A percentile compares a stretch with the other conserved stretches of the same genome.
phyloP scores from a whole-genome alignment of 1,139 yeast genomes.

The Taphrina pruni region DNA sequence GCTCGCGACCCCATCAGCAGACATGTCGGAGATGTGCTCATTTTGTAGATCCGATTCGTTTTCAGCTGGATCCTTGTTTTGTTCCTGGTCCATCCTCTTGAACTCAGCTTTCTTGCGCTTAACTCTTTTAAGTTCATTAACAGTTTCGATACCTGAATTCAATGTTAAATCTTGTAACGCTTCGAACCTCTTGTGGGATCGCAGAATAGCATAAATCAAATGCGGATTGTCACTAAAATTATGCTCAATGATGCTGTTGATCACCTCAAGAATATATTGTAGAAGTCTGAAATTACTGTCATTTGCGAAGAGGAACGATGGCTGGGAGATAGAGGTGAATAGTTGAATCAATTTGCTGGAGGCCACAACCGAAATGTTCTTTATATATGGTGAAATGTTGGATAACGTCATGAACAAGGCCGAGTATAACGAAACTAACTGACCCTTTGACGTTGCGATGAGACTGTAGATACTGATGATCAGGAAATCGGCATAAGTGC shows the following conservation, averaged over 20 bases:
- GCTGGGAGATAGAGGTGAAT: constrained; percentile 57
- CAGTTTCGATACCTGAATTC: constrained; percentile 46
- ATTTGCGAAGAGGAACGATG: constrained; percentile 56
- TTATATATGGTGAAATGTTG: constrained; percentile 52
- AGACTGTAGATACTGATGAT: constrained; percentile 47
- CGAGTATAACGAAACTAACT: constrained; percentile 47
- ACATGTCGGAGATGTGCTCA: background rate
- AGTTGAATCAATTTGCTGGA: constrained; percentile 64
- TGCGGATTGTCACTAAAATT: constrained; percentile 50
- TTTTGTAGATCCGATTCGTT: background rate
- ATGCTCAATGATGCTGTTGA: constrained; percentile 49
- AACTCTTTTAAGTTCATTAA: constrained; percentile 19
- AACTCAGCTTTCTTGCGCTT: constrained; percentile 26
- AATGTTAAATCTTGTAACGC: constrained; percentile 46
- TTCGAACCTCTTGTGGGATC: constrained; percentile 48
- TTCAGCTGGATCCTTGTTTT: constrained; percentile 8
- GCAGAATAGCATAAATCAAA: constrained; percentile 50
- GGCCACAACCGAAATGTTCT: constrained; percentile 61
- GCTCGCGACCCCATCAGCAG: background rate
- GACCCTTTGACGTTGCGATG: constrained; percentile 47
- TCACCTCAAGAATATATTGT: constrained; percentile 50
- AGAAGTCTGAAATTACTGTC: constrained; percentile 64
- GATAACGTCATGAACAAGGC: constrained; percentile 51
- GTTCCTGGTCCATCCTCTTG: constrained; percentile 28
- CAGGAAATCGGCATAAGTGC: constrained; percentile 52